Evolutionary conservation across 352 stramenopile genomes (phyloP).

Genomic region (Phytophthora brassicae): DNA sequence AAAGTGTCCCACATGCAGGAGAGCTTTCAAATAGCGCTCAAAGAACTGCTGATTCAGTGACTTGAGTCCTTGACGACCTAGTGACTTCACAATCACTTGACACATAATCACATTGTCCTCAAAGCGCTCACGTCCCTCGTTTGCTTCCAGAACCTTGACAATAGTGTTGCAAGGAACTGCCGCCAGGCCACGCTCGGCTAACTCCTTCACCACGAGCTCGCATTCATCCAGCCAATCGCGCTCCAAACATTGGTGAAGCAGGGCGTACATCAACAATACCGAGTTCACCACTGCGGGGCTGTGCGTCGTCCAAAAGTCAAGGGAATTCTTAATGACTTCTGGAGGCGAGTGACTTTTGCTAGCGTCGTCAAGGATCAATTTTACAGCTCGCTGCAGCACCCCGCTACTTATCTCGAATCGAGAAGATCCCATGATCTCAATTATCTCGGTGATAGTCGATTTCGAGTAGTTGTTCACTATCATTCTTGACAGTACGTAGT

Average conservation of each 20-base stretch:
- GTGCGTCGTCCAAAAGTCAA: conserved; percentile 6
- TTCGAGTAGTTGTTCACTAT: conserved; percentile 24
- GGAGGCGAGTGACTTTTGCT: conserved; percentile 1
- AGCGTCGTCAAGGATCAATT: conserved; percentile 3
- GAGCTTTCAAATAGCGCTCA: conserved; percentile 20
- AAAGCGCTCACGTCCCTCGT: conserved; percentile 9
- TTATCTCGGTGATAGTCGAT: conserved; percentile 23
- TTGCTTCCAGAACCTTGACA: conserved; percentile 13
- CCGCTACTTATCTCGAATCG: not conserved
- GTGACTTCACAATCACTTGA: conserved; percentile 7
- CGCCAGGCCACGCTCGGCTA: conserved; percentile 12
- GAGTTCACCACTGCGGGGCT: not conserved
- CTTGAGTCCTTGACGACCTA: not conserved
- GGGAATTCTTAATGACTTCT: conserved; percentile 1
- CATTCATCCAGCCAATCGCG: conserved; percentile 23
- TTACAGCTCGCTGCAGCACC: not conserved
- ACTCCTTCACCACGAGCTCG: conserved; percentile 17
- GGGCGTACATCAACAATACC: not conserved
- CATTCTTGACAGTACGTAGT: conserved; percentile 44
- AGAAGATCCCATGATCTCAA: conserved; percentile 26
- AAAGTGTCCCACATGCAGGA: conserved; percentile 15
- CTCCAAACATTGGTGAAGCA: conserved; percentile 11
- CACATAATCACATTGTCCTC: conserved; percentile 3
- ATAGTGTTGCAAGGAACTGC: conserved; percentile 14
- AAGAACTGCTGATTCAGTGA: conserved; percentile 10